Conservation (phyloP, 2,329 filamentous ascomycete species). For the Xylaria arbuscula region DNA sequence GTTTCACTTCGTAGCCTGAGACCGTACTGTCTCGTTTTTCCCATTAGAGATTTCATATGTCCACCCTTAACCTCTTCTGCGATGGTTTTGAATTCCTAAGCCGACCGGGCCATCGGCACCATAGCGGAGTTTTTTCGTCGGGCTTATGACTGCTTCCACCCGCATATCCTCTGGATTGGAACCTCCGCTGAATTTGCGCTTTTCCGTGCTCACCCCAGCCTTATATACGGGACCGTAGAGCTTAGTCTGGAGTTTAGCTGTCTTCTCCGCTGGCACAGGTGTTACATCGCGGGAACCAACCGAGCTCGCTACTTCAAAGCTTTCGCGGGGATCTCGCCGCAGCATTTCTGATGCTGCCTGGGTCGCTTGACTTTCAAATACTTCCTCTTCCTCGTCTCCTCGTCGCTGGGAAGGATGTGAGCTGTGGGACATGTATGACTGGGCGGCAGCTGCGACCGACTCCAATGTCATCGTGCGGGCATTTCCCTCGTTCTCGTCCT, state of each 20-base stretch:
- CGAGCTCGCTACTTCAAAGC: slow-evolving; percentile 62
- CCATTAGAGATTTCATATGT: not conserved
- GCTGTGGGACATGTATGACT: slow-evolving; percentile 51
- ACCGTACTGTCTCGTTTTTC: slow-evolving; percentile 1
- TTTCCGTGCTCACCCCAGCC: slow-evolving; percentile 55
- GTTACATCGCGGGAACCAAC: slow-evolving; percentile 58
- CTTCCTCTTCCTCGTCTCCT: slow-evolving; percentile 67
- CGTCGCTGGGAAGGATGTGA: slow-evolving; percentile 45
- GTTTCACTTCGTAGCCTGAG: slow-evolving; percentile 30
- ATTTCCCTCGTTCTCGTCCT: slow-evolving; percentile 66
- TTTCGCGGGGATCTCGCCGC: slow-evolving; percentile 67
- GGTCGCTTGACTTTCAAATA: slow-evolving; percentile 80
- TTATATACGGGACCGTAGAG: slow-evolving; percentile 60
- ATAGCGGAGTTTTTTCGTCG: slow-evolving; percentile 63
- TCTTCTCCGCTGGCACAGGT: slow-evolving; percentile 58
- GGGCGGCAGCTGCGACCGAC: slow-evolving; percentile 62
- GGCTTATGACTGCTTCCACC: slow-evolving; percentile 56
- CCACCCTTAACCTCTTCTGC: slow-evolving; percentile 25
- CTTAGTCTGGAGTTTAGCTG: slow-evolving; percentile 63
- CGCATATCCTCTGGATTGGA: slow-evolving; percentile 47
- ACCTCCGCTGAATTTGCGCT: slow-evolving; percentile 62
- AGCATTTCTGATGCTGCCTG: slow-evolving; percentile 81
- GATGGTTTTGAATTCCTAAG: slow-evolving; percentile 60
- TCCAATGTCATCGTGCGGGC: slow-evolving; percentile 63
- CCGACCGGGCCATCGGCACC: slow-evolving; percentile 59